Conservation (phyloP, 106 monocot genomes). For the Allium cepa region DNA sequence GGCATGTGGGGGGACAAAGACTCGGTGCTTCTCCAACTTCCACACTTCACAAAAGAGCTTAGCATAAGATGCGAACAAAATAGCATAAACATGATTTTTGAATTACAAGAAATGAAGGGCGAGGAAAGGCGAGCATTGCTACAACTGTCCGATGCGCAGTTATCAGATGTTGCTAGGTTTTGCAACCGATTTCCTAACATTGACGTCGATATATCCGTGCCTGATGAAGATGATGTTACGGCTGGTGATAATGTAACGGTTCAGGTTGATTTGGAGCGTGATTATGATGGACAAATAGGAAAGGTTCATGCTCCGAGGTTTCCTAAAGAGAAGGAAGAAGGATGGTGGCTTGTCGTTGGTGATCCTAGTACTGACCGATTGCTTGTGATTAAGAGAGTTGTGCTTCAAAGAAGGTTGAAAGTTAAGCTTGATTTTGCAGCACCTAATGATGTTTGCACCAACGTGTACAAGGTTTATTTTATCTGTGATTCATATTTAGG, state of each 20-base stretch:
- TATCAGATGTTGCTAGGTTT: constrained; percentile 76
- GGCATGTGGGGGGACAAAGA: constrained; percentile 89
- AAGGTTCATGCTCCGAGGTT: constrained; percentile 68
- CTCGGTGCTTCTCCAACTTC: constrained; percentile 77
- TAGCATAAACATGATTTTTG: constrained; percentile 72
- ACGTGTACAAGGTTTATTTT: constrained; percentile 63
- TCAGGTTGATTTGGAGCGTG: constrained; percentile 83
- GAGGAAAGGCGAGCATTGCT: constrained; percentile 67
- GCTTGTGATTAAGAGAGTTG: constrained; percentile 82
- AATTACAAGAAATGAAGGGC: constrained; percentile 89
- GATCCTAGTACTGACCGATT: constrained; percentile 67
- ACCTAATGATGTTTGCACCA: constrained; percentile 48
- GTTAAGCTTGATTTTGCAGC: constrained; percentile 74
- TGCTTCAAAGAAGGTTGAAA: constrained; percentile 59
- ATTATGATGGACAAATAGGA: constrained; percentile 62
- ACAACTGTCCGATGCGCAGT: constrained; percentile 77
- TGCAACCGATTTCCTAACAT: constrained; percentile 99
- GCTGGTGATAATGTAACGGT: constrained; percentile 70
- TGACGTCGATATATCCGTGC: constrained; percentile 73
- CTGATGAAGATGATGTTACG: constrained; percentile 46
- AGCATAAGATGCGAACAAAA: constrained; percentile 83
- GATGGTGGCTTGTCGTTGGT: constrained; percentile 98
- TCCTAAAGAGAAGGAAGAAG: constrained; percentile 91
- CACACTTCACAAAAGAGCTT: constrained; percentile 82
- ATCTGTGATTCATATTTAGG: constrained; percentile 96